These are phyloP conservation scores for Lipomyces spencermartinsiae DNA, from an alignment of 805 yeast genomes.

Conservation along the genomic window DNA sequence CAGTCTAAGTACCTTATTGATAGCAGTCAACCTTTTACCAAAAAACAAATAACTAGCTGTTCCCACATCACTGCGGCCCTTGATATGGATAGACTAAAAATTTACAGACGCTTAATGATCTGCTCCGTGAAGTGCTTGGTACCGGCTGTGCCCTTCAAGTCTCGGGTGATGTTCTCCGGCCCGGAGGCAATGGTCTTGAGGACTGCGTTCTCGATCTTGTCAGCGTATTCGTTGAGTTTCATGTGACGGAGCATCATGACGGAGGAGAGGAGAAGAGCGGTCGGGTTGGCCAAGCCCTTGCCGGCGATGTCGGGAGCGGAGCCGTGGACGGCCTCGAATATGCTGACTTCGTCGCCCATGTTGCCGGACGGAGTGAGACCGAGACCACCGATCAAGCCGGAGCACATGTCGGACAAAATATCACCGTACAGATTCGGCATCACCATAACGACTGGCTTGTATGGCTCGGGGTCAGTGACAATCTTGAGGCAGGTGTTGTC, in stretches of 20 bases:
- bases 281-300: constrained; percentile 98
- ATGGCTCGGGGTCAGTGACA: constrained; percentile 83
- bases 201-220: constrained; percentile 86
- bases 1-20: not conserved
- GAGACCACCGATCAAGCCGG: constrained; percentile 97
- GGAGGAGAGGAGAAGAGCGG: constrained; percentile 92
- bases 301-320: constrained; percentile 99
- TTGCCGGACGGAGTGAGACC: constrained; percentile 99
- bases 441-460: constrained; percentile 89
- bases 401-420: constrained; percentile 95
- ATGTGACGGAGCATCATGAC: constrained; percentile 99
- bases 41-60: not conserved
- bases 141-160: constrained; percentile 89
- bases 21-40: not conserved
- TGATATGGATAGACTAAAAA: not conserved
- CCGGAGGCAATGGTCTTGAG: constrained; percentile 90
- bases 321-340: constrained; percentile 99
- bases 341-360: constrained; percentile 98
- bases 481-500: constrained; percentile 94
- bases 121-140: constrained; percentile 90
- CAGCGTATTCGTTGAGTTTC: constrained; percentile 84
- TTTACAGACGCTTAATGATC: constrained; percentile 59
- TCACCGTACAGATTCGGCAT: constrained; percentile 99
- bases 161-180: constrained; percentile 94
- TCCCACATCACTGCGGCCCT: not conserved